These are phyloP conservation scores for Oenanthe javanica DNA, from an alignment of 140 eudicot species.

Conservation along the genomic window DNA sequence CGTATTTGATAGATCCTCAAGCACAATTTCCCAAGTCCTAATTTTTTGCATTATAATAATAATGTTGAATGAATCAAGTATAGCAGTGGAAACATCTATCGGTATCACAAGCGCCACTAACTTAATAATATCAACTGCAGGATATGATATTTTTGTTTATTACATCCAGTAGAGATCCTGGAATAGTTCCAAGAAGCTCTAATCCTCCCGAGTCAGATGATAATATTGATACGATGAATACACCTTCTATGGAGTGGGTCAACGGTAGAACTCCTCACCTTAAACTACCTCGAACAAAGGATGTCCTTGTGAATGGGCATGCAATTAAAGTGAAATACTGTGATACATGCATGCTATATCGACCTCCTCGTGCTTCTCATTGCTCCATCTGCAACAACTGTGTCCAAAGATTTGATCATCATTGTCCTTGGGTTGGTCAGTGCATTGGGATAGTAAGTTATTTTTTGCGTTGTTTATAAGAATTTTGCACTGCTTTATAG, in stretches of 20 bases:
- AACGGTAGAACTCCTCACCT: slow-evolving; percentile 11
- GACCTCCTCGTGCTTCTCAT: slow-evolving; percentile 11
- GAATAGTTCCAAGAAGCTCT: slow-evolving; percentile 10
- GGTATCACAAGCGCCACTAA: neutral
- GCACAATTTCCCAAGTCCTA: neutral
- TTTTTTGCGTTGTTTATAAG: neutral
- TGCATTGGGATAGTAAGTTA: slow-evolving; percentile 11
- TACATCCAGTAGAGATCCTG: slow-evolving; percentile 12
- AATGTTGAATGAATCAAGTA: neutral
- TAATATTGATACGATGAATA: slow-evolving; percentile 5
- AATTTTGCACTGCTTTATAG: neutral
- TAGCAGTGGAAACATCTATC: neutral
- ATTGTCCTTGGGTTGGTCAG: slow-evolving; percentile 13
- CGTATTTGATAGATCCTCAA: neutral
- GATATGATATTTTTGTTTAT: slow-evolving; percentile 7
- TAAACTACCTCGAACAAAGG: slow-evolving; percentile 10
- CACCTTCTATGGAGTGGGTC: slow-evolving; percentile 13
- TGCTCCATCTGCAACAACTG: slow-evolving; percentile 11
- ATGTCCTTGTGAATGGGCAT: slow-evolving; percentile 8
- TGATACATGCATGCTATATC: slow-evolving; percentile 13
- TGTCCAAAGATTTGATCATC: slow-evolving; percentile 10
- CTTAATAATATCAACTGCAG: neutral
- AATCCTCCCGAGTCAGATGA: slow-evolving; percentile 10
- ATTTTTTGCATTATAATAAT: neutral
- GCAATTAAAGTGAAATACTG: slow-evolving; percentile 8